Evolutionary conservation across 352 stramenopile genomes (phyloP).

Genomic region (Blastocystis sp.): DNA sequence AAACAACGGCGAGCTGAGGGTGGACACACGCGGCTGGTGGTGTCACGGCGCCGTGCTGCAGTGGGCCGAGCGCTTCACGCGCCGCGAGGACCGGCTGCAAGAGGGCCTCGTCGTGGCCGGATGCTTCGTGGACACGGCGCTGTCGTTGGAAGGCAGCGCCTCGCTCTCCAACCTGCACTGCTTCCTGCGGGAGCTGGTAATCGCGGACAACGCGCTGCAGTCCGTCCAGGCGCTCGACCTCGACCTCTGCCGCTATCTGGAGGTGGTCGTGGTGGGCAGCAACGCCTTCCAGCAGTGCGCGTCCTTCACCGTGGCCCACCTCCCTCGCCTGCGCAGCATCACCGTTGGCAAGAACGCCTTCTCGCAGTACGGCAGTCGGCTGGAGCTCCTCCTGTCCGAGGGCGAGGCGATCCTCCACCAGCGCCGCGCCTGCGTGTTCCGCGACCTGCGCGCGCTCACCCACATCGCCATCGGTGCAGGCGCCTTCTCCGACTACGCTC

Average conservation of each 20-base stretch:
- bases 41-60: background rate
- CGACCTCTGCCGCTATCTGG: background rate
- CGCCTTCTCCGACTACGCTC: constrained; percentile 44
- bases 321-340: background rate
- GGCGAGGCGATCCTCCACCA: background rate
- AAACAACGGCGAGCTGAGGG: background rate
- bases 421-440: background rate
- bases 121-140: background rate
- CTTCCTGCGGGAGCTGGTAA: constrained; percentile 8
- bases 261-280: background rate
- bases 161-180: background rate
- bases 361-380: background rate
- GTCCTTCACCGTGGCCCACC: background rate
- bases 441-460: background rate
- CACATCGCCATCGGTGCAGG: background rate
- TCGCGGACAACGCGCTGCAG: constrained; percentile 5
- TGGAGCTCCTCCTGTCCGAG: constrained; percentile 38
- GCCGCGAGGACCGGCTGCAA: background rate
- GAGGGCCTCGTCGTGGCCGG: background rate
- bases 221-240: constrained; percentile 16
- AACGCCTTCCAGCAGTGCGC: constrained; percentile 4
- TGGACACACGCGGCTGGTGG: constrained; percentile 1
- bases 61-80: background rate
- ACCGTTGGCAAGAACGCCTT: constrained; percentile 22
- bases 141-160: background rate